Evolutionary conservation across 73 alveolate genomes (phyloP), one percentile per base, ranked within the genome.

Genomic region (Symbiodinium pilosum): DNA sequence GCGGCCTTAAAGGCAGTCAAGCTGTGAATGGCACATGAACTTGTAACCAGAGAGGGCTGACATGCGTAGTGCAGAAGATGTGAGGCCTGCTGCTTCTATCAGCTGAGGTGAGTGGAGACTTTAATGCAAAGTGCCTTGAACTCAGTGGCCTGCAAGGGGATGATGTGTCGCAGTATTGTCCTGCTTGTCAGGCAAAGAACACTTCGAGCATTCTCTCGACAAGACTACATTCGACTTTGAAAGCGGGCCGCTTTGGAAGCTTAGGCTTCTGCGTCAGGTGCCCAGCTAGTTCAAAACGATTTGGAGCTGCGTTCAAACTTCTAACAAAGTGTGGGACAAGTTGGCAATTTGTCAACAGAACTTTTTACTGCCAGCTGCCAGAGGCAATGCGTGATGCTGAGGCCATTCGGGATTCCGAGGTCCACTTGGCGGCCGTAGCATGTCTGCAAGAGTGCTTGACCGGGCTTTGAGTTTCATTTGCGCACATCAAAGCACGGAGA

Each of bases 211-310:
- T 92, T 43, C 91, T 40, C 59, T 93, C 93, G 92, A 93, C 85
- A 34, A 68, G 71, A 81, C 91, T 64, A 73, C 84, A 43, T 93
- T 93, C 86, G 44, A 93, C 88, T 93, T 93, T 21, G 51, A 42
- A 24, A n/a, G 47, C 6, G 98, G 93, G 20, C 98, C 98, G 38
- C 84, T 92, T 30, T 92, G 98, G 98, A 92, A 92, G 56, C 85
- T 92, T 42, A 42, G 83, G 56, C 83, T 92, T 21, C 98, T 92
- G 44, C 95, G 95, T 44, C 54, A 4, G 69, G 12, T 20, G 84
- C 84, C 44, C n/a, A 3, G 20, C 4, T 2, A 0, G 28, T 36
- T 38, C 34, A 4, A 21, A 16, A 12, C 93, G 30, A 8, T 43
- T 42, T 42, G 28, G 34, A 84, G 43, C 71, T 84, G 44, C 34